Conservation (phyloP, 2,329 filamentous ascomycete species). For the Didymosphaeria variabile region DNA sequence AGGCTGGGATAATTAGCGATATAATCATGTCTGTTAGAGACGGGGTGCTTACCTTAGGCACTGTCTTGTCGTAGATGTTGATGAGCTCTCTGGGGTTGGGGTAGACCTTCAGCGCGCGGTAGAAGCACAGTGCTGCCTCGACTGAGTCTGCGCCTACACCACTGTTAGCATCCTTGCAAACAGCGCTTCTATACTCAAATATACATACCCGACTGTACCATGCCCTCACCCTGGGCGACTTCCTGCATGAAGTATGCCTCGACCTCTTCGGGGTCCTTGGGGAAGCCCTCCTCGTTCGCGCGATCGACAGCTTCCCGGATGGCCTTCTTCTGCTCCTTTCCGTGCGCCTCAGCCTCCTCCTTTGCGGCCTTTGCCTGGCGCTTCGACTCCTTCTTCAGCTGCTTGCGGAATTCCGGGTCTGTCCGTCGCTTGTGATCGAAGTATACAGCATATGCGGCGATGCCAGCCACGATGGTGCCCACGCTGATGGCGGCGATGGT, state of each 20-base stretch:
- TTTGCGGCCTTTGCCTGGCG: constrained; percentile 75
- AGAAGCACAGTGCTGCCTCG: constrained; percentile 93
- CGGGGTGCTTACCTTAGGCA: constrained; percentile 76
- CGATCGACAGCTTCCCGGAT: constrained; percentile 80
- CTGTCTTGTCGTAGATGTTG: constrained; percentile 97
- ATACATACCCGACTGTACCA: constrained; percentile 78
- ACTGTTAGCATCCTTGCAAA: constrained; percentile 25
- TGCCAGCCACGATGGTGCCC: constrained; percentile 66
- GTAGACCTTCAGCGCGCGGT: constrained; percentile 98
- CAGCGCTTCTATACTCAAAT: background rate
- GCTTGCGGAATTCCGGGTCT: constrained; percentile 69
- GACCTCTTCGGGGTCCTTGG: constrained; percentile 87
- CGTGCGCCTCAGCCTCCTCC: constrained; percentile 73
- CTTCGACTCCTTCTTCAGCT: constrained; percentile 77
- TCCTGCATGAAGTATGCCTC: constrained; percentile 97
- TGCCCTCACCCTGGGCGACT: constrained; percentile 84
- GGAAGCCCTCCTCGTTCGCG: constrained; percentile 92
- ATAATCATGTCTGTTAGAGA: background rate
- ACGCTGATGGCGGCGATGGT: constrained; percentile 67
- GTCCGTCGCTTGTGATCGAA: constrained; percentile 72
- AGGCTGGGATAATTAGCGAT: constrained; percentile 62
- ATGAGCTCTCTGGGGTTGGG: constrained; percentile 92
- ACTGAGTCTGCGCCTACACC: constrained; percentile 70
- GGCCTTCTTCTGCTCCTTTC: constrained; percentile 72
- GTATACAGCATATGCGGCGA: constrained; percentile 71